Percentiles rank a stretch among this genome's conserved stretches.
These are phyloP conservation scores for Neurospora africana DNA, from an alignment of 495 filamentous ascomycete genomes.

Conservation along the genomic window DNA sequence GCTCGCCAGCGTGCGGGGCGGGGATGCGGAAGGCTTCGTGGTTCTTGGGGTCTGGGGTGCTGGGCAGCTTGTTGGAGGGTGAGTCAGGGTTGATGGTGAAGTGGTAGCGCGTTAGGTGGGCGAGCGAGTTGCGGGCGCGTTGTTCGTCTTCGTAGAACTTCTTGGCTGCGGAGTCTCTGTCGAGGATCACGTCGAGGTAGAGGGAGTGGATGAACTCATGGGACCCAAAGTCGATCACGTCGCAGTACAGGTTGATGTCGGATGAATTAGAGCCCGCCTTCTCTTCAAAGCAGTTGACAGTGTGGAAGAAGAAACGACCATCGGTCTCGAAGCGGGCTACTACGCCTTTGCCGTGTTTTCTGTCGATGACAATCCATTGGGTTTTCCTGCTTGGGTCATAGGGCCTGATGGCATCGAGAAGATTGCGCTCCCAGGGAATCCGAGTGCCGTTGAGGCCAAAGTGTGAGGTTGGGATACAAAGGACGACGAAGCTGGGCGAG, in stretches of 20 bases:
- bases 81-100: slow-evolving; percentile 19
- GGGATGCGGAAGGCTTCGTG: slow-evolving; percentile 28
- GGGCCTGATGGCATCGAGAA: slow-evolving; percentile 43
- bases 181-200: slow-evolving; percentile 51
- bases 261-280: slow-evolving; percentile 8
- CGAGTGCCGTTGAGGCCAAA: slow-evolving; percentile 36
- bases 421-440: slow-evolving; percentile 46
- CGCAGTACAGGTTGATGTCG: slow-evolving; percentile 38
- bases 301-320: slow-evolving; percentile 66
- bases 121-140: slow-evolving; percentile 24
- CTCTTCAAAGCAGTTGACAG: slow-evolving; percentile 64
- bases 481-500: slow-evolving; percentile 51
- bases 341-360: slow-evolving; percentile 39
- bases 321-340: slow-evolving; percentile 48
- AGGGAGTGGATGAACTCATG: slow-evolving; percentile 43
- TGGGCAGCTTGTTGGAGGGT: background rate
- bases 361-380: slow-evolving; percentile 62
- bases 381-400: slow-evolving; percentile 42
- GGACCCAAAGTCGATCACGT: slow-evolving; percentile 45
- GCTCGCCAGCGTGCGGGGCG: slow-evolving; percentile 39
- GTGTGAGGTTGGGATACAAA: slow-evolving; percentile 50
- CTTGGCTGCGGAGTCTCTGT: slow-evolving; percentile 17
- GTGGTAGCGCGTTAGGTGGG: slow-evolving; percentile 35
- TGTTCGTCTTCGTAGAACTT: slow-evolving; percentile 22
- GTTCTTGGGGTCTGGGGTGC: background rate